Conservation (phyloP, 106 monocot species). For the Triglochin maritima region DNA sequence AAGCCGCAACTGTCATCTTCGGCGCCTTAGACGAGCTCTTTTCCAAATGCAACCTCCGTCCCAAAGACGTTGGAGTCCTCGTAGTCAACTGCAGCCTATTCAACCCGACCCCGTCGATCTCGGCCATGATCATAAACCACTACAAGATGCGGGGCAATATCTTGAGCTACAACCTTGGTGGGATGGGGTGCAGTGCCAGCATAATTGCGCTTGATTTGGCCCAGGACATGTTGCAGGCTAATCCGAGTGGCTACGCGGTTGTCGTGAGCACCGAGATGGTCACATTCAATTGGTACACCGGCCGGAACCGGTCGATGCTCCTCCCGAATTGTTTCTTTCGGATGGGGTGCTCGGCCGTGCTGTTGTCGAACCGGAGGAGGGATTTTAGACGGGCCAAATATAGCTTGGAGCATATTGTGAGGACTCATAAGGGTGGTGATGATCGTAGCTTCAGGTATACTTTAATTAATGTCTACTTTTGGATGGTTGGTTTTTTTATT, state of each 20-base stretch:
- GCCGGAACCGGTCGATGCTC: conserved; percentile 19
- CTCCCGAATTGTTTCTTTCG: conserved; percentile 30
- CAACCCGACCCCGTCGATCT: conserved; percentile 25
- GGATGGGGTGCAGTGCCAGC: conserved; percentile 28
- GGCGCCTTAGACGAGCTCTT: conserved; percentile 27
- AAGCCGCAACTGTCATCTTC: conserved; percentile 15
- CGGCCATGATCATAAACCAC: conserved; percentile 62
- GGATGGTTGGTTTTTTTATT: too few relatives aligned
- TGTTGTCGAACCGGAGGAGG: conserved; percentile 20
- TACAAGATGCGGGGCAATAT: conserved; percentile 89
- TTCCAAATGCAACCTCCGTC: conserved; percentile 10
- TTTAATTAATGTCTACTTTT: too few relatives aligned
- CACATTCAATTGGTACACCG: conserved; percentile 27
- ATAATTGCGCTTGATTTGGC: conserved; percentile 22
- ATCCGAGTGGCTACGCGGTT: conserved; percentile 17
- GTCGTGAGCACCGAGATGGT: conserved; percentile 32
- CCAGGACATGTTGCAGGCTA: conserved; percentile 28
- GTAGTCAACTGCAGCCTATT: conserved; percentile 30
- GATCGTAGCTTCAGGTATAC: conserved; percentile 18
- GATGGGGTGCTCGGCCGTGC: conserved; percentile 27
- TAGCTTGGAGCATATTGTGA: conserved; percentile 25
- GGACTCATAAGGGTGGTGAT: conserved; percentile 26
- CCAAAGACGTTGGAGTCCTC: conserved; percentile 21
- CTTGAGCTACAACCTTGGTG: conserved; percentile 29
- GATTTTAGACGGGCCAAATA: conserved; percentile 25